phyloP scores from a whole-genome alignment of 768 basidiomycete species.

The Pleurotus tuoliensis region DNA sequence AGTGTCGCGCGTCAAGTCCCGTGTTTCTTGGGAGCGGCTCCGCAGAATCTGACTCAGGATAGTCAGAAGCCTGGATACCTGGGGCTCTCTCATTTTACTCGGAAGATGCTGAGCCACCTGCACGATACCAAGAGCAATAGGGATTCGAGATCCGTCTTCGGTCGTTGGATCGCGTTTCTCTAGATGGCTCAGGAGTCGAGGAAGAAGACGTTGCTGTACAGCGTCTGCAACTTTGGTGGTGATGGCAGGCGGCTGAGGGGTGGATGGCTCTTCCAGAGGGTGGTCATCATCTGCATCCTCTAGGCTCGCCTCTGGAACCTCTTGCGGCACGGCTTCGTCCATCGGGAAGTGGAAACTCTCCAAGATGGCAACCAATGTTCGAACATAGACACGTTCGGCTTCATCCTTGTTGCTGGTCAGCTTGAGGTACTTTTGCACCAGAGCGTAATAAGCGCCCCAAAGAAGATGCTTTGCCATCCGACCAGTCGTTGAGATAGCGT shows the following conservation, averaged over 20 bases:
- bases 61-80: constrained; percentile 75
- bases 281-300: constrained; percentile 27
- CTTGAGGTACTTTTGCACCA: constrained; percentile 80
- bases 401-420: constrained; percentile 62
- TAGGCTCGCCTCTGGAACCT: constrained; percentile 23
- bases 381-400: constrained; percentile 77
- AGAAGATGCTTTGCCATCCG: constrained; percentile 69
- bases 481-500: constrained; percentile 79
- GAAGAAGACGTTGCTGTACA: constrained; percentile 73
- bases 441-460: constrained; percentile 80
- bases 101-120: constrained; percentile 84
- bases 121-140: constrained; percentile 82
- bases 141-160: constrained; percentile 85
- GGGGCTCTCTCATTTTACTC: constrained; percentile 50
- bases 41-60: constrained; percentile 85
- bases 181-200: constrained; percentile 72
- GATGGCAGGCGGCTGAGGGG: constrained; percentile 8
- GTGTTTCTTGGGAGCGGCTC: constrained; percentile 90
- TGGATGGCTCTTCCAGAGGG: constrained; percentile 14
- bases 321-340: constrained; percentile 47
- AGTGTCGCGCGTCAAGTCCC: constrained; percentile 82
- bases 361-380: constrained; percentile 77
- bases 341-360: constrained; percentile 92
- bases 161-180: constrained; percentile 75
- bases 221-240: constrained; percentile 61